Conservation (phyloP, 129 eudicot species). For the Flaveria ramosissima region DNA sequence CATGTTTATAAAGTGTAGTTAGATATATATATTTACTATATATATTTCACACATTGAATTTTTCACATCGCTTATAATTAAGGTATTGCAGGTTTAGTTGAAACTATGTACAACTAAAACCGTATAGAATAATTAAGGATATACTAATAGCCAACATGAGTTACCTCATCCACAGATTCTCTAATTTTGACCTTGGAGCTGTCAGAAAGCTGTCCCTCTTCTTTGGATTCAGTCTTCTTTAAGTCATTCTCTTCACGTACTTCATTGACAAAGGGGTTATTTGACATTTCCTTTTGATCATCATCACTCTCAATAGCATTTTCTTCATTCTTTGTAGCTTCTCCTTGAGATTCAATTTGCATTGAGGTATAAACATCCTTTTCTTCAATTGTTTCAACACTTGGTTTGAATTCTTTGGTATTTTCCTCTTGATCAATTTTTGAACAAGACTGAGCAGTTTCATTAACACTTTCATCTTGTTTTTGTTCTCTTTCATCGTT, state of each 20-base stretch:
- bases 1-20: background rate
- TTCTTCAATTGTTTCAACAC: slow-evolving; percentile 17
- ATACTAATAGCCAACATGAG: background rate
- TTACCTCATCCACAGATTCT: slow-evolving; percentile 17
- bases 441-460: slow-evolving; percentile 3
- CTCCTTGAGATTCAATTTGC: slow-evolving; percentile 14
- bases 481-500: slow-evolving; percentile 18
- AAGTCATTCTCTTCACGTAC: slow-evolving; percentile 14
- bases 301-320: slow-evolving; percentile 14
- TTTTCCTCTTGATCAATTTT: slow-evolving; percentile 15
- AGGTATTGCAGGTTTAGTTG: slow-evolving; percentile 19
- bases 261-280: slow-evolving; percentile 11
- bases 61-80: too few relatives aligned
- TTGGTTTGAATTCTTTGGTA: slow-evolving; percentile 31
- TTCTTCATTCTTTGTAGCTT: slow-evolving; percentile 18
- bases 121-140: background rate
- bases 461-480: slow-evolving; percentile 13
- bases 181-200: background rate
- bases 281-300: slow-evolving; percentile 9
- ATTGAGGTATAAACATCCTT: slow-evolving; percentile 26
- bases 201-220: background rate
- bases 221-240: slow-evolving; percentile 19
- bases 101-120: background rate
- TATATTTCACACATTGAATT: too few relatives aligned
- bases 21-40: slow-evolving; percentile 1